phyloP scores from a whole-genome alignment of 106 monocot species.

The Acorus calamus region DNA sequence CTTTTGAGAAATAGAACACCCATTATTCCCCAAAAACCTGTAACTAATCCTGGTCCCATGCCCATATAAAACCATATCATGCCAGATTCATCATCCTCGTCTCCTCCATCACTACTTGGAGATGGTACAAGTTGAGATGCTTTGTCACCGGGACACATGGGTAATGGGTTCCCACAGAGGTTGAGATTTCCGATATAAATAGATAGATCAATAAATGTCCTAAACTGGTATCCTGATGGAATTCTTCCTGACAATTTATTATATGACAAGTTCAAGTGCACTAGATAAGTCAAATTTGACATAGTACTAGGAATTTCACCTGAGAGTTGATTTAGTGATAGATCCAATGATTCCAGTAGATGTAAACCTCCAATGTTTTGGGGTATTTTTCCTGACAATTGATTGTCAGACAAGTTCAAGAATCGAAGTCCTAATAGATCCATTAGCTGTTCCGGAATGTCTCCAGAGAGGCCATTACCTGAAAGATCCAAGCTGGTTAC shows the following conservation, averaged over 20 bases:
- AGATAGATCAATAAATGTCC: not conserved
- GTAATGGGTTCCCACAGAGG: not conserved
- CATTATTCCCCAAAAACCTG: not conserved
- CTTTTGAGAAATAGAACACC: not conserved
- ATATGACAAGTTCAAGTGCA: constrained; percentile 5
- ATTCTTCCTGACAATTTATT: constrained; percentile 8
- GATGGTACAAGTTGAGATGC: not conserved
- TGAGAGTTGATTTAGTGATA: not conserved
- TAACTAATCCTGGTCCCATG: not conserved
- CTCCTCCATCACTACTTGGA: no score
- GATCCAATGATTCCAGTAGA: no score
- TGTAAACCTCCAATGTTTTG: no score
- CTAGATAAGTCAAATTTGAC: not conserved
- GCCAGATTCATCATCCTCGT: not conserved
- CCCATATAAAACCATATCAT: not conserved
- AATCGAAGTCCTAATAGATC: not conserved
- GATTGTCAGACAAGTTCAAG: no score
- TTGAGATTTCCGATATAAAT: not conserved
- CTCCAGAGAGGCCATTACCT: constrained; percentile 4
- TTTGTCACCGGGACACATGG: not conserved
- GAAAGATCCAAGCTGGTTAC: constrained; percentile 3
- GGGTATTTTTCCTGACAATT: no score
- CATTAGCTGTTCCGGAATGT: not conserved
- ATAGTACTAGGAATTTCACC: constrained; percentile 4
- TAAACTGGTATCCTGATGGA: constrained; percentile 5